Percentiles rank a stretch among this genome's conserved stretches.
Conservation (phyloP, 805 yeast species). For the Spathaspora hagerdaliae region DNA sequence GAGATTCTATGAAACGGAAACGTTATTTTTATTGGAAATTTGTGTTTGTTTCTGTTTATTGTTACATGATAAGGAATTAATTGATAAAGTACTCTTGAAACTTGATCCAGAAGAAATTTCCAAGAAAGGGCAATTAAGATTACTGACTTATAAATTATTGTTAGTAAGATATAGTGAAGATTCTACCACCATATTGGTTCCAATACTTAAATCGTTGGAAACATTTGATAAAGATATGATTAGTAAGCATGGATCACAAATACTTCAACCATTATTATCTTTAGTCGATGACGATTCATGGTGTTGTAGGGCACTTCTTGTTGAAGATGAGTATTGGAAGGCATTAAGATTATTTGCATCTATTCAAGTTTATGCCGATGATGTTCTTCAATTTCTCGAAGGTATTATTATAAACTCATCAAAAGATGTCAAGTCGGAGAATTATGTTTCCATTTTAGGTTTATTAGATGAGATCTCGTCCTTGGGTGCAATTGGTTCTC, state of each 20-base stretch:
- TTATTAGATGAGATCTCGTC: constrained; percentile 76
- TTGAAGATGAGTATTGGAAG: constrained; percentile 50
- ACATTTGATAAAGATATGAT: constrained; percentile 40
- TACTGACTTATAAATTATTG: constrained; percentile 50
- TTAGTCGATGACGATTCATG: constrained; percentile 43
- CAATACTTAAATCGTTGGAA: constrained; percentile 1
- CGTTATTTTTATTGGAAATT: constrained; percentile 46
- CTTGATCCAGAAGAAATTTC: constrained; percentile 15
- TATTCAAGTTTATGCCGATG: constrained; percentile 35
- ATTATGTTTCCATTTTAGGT: constrained; percentile 66
- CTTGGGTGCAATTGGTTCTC: constrained; percentile 75
- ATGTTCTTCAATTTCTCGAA: constrained; percentile 47
- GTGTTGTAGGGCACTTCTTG: constrained; percentile 34
- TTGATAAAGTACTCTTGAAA: constrained; percentile 11
- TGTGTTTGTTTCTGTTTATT: constrained; percentile 32
- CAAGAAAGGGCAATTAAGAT: constrained; percentile 35
- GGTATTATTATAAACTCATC: constrained; percentile 30
- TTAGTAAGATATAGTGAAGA: constrained; percentile 35
- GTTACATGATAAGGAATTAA: constrained; percentile 20
- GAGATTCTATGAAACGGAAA: constrained; percentile 43
- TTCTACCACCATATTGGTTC: constrained; percentile 13
- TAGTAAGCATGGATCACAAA: constrained; percentile 41
- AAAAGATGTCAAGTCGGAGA: constrained; percentile 39
- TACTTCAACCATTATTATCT: constrained; percentile 47
- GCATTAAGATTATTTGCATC: constrained; percentile 47